Percentiles rank a stretch among this genome's conserved stretches.
phyloP scores from a whole-genome alignment of 441 rosid species.

The Bocquillonia castaneifolia region DNA sequence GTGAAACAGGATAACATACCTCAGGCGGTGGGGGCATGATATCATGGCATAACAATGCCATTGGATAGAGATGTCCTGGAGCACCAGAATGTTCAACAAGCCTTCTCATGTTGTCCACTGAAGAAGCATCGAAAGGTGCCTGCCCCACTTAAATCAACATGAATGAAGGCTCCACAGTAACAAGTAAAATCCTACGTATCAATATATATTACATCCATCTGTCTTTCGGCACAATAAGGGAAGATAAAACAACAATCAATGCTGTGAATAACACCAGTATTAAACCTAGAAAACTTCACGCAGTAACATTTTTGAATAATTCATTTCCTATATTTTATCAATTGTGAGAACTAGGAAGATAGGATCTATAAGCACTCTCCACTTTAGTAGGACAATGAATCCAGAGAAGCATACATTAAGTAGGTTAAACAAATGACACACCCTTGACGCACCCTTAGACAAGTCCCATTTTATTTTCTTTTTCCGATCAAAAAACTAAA shows the following conservation, averaged over 20 bases:
- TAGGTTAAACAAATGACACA: not conserved
- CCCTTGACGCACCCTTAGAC: too few species aligned
- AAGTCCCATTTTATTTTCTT: not conserved
- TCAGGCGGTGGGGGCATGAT: slow-evolving; percentile 93
- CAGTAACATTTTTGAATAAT: not conserved
- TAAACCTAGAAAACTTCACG: not conserved
- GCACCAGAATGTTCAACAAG: slow-evolving; percentile 73
- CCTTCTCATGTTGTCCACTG: slow-evolving; percentile 96
- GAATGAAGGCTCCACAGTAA: slow-evolving; percentile 21
- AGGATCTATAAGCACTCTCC: not conserved
- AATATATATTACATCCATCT: not conserved
- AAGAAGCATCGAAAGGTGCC: slow-evolving; percentile 89
- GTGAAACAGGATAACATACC: slow-evolving; percentile 35
- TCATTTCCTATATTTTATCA: not conserved
- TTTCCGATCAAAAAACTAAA: not conserved
- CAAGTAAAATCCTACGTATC: slow-evolving; percentile 7
- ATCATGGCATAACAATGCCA: slow-evolving; percentile 72
- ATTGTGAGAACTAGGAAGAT: not conserved
- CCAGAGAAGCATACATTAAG: not conserved
- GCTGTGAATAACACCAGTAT: not conserved
- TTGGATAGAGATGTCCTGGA: slow-evolving; percentile 82
- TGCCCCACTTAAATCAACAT: slow-evolving; percentile 44
- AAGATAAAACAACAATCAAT: not conserved
- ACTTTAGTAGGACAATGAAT: not conserved
- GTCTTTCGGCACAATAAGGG: not conserved